These are phyloP conservation scores for Multifurca ochricompacta DNA, from an alignment of 768 basidiomycete genomes.

Conservation along the genomic window DNA sequence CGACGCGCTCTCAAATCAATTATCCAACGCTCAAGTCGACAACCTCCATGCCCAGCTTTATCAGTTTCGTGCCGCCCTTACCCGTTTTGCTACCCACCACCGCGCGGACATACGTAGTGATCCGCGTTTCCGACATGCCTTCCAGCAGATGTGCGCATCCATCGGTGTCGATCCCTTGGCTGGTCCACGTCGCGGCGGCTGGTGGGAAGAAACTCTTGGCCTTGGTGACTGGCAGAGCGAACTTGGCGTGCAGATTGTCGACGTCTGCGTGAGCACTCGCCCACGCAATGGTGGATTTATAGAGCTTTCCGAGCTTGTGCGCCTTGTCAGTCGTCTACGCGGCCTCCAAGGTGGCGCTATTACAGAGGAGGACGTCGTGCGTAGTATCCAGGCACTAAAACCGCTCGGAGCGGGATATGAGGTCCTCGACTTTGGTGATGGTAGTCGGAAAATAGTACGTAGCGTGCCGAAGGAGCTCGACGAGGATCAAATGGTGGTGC, in stretches of 20 bases:
- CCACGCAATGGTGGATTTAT: conserved; percentile 91
- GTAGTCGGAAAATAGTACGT: conserved; percentile 65
- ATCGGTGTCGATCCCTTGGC: conserved; percentile 94
- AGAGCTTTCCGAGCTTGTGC: conserved; percentile 76
- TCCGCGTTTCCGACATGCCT: conserved; percentile 82
- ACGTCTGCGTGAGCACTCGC: conserved; percentile 81
- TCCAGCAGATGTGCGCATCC: conserved; percentile 92
- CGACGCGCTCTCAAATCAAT: conserved; percentile 67
- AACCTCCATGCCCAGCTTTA: conserved; percentile 74
- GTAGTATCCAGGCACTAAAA: conserved; percentile 79
- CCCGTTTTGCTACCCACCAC: conserved; percentile 78
- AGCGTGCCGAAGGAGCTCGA: conserved; percentile 89
- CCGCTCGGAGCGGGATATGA: conserved; percentile 92
- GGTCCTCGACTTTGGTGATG: conserved; percentile 62
- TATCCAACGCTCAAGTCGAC: conserved; percentile 70
- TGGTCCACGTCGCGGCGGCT: conserved; percentile 76
- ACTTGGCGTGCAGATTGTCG: conserved; percentile 91
- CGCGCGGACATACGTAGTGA: conserved; percentile 77
- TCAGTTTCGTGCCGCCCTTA: conserved; percentile 78
- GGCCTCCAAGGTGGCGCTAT: conserved; percentile 60
- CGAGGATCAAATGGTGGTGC: conserved; percentile 76
- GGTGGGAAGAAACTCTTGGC: conserved; percentile 86
- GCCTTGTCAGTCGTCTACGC: conserved; percentile 69
- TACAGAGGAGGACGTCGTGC: conserved; percentile 77
- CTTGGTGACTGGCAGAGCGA: conserved; percentile 95